Conservation (phyloP, 768 basidiomycete species). For the Kondoa malvinella region DNA sequence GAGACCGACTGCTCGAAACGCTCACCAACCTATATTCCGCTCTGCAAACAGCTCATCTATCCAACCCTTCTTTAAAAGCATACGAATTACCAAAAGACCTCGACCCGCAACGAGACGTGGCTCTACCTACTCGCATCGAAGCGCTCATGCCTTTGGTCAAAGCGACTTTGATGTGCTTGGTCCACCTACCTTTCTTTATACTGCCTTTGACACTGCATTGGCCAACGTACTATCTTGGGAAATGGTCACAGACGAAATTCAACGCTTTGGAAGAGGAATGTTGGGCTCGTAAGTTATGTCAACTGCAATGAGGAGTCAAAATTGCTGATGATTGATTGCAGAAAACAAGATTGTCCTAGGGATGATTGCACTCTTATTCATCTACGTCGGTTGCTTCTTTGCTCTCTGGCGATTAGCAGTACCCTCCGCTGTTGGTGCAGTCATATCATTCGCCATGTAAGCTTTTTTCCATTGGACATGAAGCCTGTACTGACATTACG, state of each 20-base stretch:
- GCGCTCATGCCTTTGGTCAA: conserved; percentile 62
- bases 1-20: conserved; percentile 33
- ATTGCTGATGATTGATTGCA: conserved; percentile 38
- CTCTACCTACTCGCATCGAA: conserved; percentile 64
- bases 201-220: conserved; percentile 51
- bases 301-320: background rate
- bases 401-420: conserved; percentile 67
- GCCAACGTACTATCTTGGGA: conserved; percentile 59
- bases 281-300: background rate
- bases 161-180: conserved; percentile 52
- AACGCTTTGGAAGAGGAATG: conserved; percentile 77
- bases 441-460: conserved; percentile 45
- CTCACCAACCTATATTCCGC: conserved; percentile 74
- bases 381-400: conserved; percentile 72
- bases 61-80: conserved; percentile 65
- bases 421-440: conserved; percentile 55
- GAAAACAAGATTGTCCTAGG: conserved; percentile 92
- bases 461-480: background rate
- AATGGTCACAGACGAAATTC: conserved; percentile 53
- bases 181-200: conserved; percentile 74
- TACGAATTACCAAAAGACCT: conserved; percentile 68
- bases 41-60: conserved; percentile 57
- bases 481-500: background rate
- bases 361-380: conserved; percentile 45
- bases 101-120: conserved; percentile 46